Conservation (phyloP, 257 asterid genomes). For the Scutellaria baicalensis region DNA sequence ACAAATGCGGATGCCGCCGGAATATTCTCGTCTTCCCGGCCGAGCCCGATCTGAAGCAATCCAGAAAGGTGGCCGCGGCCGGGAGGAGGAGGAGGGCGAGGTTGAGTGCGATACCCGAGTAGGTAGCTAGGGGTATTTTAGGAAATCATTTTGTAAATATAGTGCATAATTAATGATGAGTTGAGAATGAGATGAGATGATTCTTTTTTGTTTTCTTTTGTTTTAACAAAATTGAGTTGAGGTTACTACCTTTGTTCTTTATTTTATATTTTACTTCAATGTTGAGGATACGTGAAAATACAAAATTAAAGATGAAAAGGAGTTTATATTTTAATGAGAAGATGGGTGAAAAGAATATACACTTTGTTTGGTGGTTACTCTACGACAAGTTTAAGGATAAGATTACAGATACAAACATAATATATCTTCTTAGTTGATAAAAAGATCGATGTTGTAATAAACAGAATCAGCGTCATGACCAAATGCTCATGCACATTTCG, state of each 20-base stretch:
- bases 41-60: slow-evolving; percentile 18
- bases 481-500: not conserved
- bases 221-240: slow-evolving; percentile 3
- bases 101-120: slow-evolving; percentile 75
- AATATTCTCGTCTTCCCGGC: slow-evolving; percentile 27
- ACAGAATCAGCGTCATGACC: slow-evolving; percentile 23
- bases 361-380: slow-evolving; percentile 21
- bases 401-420: not conserved
- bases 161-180: slow-evolving; percentile 8
- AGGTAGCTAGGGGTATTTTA: slow-evolving; percentile 29
- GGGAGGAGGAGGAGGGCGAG: slow-evolving; percentile 28
- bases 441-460: too few relatives aligned
- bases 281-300: too few relatives aligned
- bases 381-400: not conserved
- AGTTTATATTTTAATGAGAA: not conserved
- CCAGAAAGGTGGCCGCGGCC: slow-evolving; percentile 18
- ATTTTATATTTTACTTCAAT: not conserved
- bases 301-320: not conserved
- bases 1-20: slow-evolving; percentile 55
- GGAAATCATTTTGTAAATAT: slow-evolving; percentile 36
- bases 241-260: not conserved
- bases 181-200: not conserved
- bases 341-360: not conserved
- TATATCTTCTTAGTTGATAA: not conserved
- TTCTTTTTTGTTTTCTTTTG: not conserved